Percentiles rank a stretch among this genome's conserved stretches.
phyloP scores from a whole-genome alignment of 768 basidiomycete genomes.

The Tylopilus subfusipes region DNA sequence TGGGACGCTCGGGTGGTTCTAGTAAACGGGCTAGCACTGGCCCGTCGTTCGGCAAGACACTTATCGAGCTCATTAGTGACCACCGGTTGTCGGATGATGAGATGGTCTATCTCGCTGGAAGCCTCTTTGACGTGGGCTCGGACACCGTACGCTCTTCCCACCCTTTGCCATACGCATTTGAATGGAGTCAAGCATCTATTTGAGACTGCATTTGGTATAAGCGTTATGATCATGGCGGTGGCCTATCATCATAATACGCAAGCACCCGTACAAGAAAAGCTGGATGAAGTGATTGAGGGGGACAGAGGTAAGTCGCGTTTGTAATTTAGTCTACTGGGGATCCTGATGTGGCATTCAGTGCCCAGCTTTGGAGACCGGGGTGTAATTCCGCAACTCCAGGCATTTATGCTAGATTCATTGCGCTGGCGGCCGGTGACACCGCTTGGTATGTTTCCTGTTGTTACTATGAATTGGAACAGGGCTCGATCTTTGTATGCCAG shows the following conservation, averaged over 20 bases:
- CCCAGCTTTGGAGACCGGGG: slow-evolving; percentile 35
- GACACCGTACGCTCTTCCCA: slow-evolving; percentile 40
- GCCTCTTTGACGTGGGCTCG: slow-evolving; percentile 57
- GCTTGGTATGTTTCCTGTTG: slow-evolving; percentile 22
- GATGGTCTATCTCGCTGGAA: slow-evolving; percentile 55
- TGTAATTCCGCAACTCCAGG: slow-evolving; percentile 31
- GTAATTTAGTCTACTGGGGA: background rate
- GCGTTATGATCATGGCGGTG: slow-evolving; percentile 44
- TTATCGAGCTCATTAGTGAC: slow-evolving; percentile 47
- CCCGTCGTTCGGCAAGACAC: slow-evolving; percentile 45
- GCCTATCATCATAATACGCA: slow-evolving; percentile 50
- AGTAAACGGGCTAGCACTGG: slow-evolving; percentile 9
- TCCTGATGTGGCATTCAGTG: slow-evolving; percentile 14
- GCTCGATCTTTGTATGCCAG: slow-evolving; percentile 17
- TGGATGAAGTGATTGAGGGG: slow-evolving; percentile 47
- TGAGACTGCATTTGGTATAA: slow-evolving; percentile 48
- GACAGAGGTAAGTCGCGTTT: slow-evolving; percentile 17
- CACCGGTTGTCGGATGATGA: slow-evolving; percentile 50
- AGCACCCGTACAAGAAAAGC: slow-evolving; percentile 44
- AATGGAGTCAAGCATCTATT: background rate
- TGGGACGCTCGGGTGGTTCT: background rate
- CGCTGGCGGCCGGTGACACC: slow-evolving; percentile 34
- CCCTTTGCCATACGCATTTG: too few relatives aligned
- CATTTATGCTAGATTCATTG: slow-evolving; percentile 34
- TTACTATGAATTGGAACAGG: background rate